A percentile compares a stretch with the other conserved stretches of the same genome.
These are phyloP conservation scores for Pseudoperonospora humuli DNA, from an alignment of 352 stramenopile species.

Conservation along the genomic window DNA sequence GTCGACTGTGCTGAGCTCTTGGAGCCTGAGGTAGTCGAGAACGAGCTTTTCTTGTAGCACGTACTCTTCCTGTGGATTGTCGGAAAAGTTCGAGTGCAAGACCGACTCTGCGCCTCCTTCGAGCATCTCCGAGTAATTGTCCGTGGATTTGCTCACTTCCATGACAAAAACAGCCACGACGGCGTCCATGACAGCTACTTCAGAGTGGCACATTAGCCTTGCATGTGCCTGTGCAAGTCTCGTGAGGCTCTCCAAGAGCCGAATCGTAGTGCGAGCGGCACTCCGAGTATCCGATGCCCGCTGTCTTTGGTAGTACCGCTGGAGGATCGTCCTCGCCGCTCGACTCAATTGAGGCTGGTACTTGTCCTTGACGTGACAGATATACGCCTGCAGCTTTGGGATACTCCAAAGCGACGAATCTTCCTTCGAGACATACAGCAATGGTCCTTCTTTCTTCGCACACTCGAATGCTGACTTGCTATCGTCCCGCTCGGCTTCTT, in stretches of 20 bases:
- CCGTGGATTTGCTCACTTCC: conserved; percentile 65
- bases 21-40: conserved; percentile 54
- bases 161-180: conserved; percentile 75
- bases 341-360: conserved; percentile 82
- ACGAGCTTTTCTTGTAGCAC: conserved; percentile 61
- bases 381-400: conserved; percentile 89
- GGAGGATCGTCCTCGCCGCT: conserved; percentile 78
- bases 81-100: conserved; percentile 57
- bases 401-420: conserved; percentile 63
- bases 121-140: conserved; percentile 47
- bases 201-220: conserved; percentile 62
- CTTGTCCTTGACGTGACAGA: conserved; percentile 85
- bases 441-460: conserved; percentile 2
- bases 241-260: conserved; percentile 92
- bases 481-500: conserved; percentile 17
- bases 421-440: conserved; percentile 1
- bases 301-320: conserved; percentile 88
- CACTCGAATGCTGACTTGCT: conserved; percentile 12
- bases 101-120: conserved; percentile 53
- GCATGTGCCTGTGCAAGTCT: conserved; percentile 89
- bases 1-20: conserved; percentile 37
- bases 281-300: conserved; percentile 52
- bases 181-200: conserved; percentile 66
- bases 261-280: conserved; percentile 85
- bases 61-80: conserved; percentile 55